Conservation (phyloP, 306 rosid species). For the Medicago truncatula region MtrunA17r5.0-ANR NC_053048.1:29805501-29806000, state of each 20-base stretch:
- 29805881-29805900: neutral
- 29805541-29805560: too few relatives aligned
- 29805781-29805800: neutral
- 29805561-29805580: neutral
- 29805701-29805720: neutral
- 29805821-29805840: neutral
- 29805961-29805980: neutral
- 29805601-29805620: neutral
- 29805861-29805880: neutral
- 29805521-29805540: too few relatives aligned
- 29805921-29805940: neutral
- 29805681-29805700: neutral
- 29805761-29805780: neutral
- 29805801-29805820: neutral
- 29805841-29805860: neutral
- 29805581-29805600: neutral
- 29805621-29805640: neutral
- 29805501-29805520: neutral
- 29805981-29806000: neutral
- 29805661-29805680: neutral
- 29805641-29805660: neutral
- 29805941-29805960: neutral
- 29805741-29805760: neutral
- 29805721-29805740: constrained; percentile 3
- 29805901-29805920: neutral